Evolutionary conservation across 2,329 filamentous ascomycete species (phyloP).

Genomic region (Cytospora leucostoma): DNA sequence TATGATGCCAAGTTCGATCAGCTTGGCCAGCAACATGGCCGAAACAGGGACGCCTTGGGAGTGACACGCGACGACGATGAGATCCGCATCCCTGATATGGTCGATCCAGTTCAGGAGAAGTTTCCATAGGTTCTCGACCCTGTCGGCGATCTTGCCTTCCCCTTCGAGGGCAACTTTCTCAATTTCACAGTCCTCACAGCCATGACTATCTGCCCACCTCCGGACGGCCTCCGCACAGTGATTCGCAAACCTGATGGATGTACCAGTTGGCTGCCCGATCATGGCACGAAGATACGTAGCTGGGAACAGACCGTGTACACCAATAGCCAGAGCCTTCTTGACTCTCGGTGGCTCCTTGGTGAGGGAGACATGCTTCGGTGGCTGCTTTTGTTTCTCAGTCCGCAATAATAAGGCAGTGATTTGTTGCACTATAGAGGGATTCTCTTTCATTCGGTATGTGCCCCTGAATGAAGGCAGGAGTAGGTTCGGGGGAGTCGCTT

Average conservation of each 20-base stretch:
- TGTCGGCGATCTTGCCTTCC: slow-evolving; percentile 86
- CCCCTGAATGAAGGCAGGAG: slow-evolving; percentile 69
- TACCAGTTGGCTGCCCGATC: slow-evolving; percentile 92
- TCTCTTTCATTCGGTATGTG: slow-evolving; percentile 68
- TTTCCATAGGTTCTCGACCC: slow-evolving; percentile 93
- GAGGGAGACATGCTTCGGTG: slow-evolving; percentile 71
- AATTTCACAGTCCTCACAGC: slow-evolving; percentile 75
- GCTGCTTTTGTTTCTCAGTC: slow-evolving; percentile 50
- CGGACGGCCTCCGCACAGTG: slow-evolving; percentile 82
- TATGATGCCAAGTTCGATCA: slow-evolving; percentile 87
- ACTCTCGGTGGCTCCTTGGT: slow-evolving; percentile 70
- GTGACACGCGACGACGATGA: slow-evolving; percentile 90
- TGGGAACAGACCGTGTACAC: slow-evolving; percentile 92
- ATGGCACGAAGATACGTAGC: slow-evolving; percentile 84
- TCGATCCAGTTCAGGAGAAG: slow-evolving; percentile 93
- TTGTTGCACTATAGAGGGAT: slow-evolving; percentile 70
- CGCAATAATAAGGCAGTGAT: slow-evolving; percentile 60
- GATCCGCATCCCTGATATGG: slow-evolving; percentile 81
- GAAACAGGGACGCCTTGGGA: slow-evolving; percentile 94
- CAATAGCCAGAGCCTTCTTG: slow-evolving; percentile 86
- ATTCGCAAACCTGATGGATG: slow-evolving; percentile 89
- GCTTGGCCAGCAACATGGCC: slow-evolving; percentile 87
- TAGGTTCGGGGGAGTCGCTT: slow-evolving; percentile 56
- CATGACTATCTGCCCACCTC: slow-evolving; percentile 75
- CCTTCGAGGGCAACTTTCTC: slow-evolving; percentile 94